These are phyloP conservation scores for Ceratocystis variospora DNA, from an alignment of 2,329 filamentous ascomycete species.

Conservation along the genomic window DNA sequence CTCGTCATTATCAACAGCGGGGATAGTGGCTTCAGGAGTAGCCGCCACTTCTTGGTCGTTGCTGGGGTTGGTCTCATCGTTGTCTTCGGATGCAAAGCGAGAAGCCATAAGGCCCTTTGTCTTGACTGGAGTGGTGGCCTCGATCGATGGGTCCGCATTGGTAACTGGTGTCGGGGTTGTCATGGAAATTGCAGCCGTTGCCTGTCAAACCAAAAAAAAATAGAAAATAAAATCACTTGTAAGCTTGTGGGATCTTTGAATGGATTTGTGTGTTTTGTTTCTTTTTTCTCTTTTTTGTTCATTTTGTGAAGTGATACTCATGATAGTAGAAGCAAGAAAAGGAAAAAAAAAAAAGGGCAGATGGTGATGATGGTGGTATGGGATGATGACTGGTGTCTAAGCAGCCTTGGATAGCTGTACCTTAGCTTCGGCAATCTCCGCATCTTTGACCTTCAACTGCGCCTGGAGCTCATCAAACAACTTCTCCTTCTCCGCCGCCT, in stretches of 20 bases:
- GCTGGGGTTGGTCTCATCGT: constrained; percentile 24
- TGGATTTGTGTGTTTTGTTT: neutral
- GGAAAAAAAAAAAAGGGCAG: constrained; percentile 4
- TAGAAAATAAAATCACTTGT: constrained; percentile 16
- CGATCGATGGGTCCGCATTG: neutral
- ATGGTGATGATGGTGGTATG: constrained; percentile 15
- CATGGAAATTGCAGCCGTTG: constrained; percentile 16
- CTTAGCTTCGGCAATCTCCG: constrained; percentile 48
- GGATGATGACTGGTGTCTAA: constrained; percentile 18
- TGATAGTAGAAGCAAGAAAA: constrained; percentile 9
- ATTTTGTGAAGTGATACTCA: constrained; percentile 4
- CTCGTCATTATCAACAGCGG: neutral
- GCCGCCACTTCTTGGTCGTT: constrained; percentile 24
- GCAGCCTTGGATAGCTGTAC: constrained; percentile 28
- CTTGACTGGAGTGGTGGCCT: constrained; percentile 24
- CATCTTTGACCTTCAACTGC: constrained; percentile 48
- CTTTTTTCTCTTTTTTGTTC: constrained; percentile 9
- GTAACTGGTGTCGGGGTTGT: constrained; percentile 4
- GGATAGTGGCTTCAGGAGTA: neutral
- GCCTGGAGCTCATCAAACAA: constrained; percentile 38
- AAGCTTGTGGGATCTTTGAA: constrained; percentile 12
- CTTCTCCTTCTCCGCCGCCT: constrained; percentile 34
- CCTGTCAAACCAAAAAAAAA: constrained; percentile 17
- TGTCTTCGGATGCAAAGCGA: constrained; percentile 28
- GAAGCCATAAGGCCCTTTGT: constrained; percentile 41